These are phyloP conservation scores for Umbilicus rupestris DNA, from an alignment of 164 flowering plant genomes.

Conservation along the genomic window DNA sequence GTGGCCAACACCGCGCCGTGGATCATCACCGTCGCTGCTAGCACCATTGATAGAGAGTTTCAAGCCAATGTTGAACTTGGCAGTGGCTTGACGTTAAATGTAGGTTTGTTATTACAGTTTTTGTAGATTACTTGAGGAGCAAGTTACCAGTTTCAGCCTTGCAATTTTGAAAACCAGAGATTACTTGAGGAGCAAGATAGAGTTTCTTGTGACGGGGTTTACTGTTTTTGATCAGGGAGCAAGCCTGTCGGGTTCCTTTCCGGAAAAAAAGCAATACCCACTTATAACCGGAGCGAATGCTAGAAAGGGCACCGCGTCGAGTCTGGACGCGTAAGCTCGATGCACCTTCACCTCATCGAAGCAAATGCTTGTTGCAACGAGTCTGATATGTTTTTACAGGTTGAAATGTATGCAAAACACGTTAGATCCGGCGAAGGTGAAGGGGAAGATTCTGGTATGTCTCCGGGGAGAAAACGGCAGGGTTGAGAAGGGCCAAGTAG, in stretches of 20 bases:
- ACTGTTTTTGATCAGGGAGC: slow-evolving; percentile 28
- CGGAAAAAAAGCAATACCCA: slow-evolving; percentile 22
- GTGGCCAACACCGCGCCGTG: slow-evolving; percentile 44
- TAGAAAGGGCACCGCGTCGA: slow-evolving; percentile 21
- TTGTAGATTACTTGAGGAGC: background rate
- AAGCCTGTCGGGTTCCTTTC: slow-evolving; percentile 26
- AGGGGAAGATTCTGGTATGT: slow-evolving; percentile 18
- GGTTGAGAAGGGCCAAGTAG: slow-evolving; percentile 16
- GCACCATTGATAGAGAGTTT: slow-evolving; percentile 49
- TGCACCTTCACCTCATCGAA: background rate
- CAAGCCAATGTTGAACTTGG: slow-evolving; percentile 22
- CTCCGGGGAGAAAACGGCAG: slow-evolving; percentile 9
- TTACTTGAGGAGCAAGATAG: background rate
- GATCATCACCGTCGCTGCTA: slow-evolving; percentile 61
- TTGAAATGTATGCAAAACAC: background rate
- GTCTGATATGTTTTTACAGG: background rate
- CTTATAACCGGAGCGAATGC: slow-evolving; percentile 28
- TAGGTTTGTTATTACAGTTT: background rate
- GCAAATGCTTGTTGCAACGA: background rate
- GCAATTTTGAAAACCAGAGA: background rate
- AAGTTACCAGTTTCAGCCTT: too few species aligned
- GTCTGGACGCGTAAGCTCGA: background rate
- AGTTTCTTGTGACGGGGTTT: background rate
- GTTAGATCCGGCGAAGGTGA: slow-evolving; percentile 12
- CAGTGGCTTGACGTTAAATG: slow-evolving; percentile 24